Evolutionary conservation across 192 early-diverging fungal genomes (phyloP), one percentile per base, ranked within the genome.

Genomic region (Dissophora ornata): DNA sequence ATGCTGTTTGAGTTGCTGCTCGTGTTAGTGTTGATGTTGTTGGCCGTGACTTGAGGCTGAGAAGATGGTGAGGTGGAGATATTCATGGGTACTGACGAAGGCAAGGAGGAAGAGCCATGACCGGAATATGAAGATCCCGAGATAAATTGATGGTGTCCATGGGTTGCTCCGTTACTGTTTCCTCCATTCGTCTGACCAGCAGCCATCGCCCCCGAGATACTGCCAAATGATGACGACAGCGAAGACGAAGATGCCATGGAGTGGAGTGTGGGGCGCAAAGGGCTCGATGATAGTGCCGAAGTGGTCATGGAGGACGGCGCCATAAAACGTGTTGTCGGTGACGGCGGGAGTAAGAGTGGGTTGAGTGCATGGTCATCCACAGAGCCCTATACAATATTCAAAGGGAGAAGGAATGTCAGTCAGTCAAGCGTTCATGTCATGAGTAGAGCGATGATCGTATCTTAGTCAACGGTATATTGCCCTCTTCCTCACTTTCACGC

Each of bases 201-300:
- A 6, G 68, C 41, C 41, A 61, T 40, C 4, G 49, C 33, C 0
- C 62, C 73, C 4, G 73, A 67, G 2, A 62, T 54, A 51, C 73
- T 62, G 41, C 65, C 65, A 57, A 42, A 77, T 6, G 73, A 77
- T 29, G 73, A 77, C 5, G 65, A 77, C 12, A 77, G 56, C 36
- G 73, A 77, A 9, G 73, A 77, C 5, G 73, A 77, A 3, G 73
- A 77, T 25, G 73, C 36, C 65, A 77, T 67, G 0, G 73, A 62
- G 18, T 67, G 73, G 15, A 77, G 65, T 5, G 58, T 44, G 24
- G 73, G 73, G 18, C 73, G 63, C 18, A 77, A 15, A 25, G 73
- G 73, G 46, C 73, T 77, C 22, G 73, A 77, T 2, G 73, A 77
- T 18, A 77, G 38, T 19, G 53, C 50, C 3, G 73, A 51, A 5